Percentiles rank a stretch among this genome's conserved stretches.
phyloP scores from a whole-genome alignment of 305 asterid species.

The Ilex paraguariensis region DNA sequence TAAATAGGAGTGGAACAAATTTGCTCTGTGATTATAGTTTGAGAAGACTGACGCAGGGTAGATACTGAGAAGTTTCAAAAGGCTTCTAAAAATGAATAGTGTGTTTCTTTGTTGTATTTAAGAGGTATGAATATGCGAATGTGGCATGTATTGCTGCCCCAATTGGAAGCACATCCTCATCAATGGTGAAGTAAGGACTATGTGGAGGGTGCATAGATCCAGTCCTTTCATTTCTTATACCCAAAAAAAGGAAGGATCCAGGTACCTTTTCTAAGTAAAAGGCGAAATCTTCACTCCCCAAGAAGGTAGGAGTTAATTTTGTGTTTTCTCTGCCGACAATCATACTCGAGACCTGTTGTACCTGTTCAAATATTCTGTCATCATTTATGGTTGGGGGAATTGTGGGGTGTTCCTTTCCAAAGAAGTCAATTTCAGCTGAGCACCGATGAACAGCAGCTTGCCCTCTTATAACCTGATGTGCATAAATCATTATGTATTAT shows the following conservation, averaged over 20 bases:
- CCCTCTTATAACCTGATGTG: slow-evolving; percentile 30
- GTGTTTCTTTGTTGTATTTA: slow-evolving; percentile 1
- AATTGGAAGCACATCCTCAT: slow-evolving; percentile 45
- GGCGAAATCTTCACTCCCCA: slow-evolving; percentile 61
- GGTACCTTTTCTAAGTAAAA: slow-evolving; percentile 33
- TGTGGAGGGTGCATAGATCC: slow-evolving; percentile 43
- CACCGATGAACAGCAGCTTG: slow-evolving; percentile 40
- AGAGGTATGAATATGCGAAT: slow-evolving; percentile 41
- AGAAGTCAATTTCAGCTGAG: slow-evolving; percentile 31
- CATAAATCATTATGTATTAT: too few relatives aligned
- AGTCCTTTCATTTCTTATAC: slow-evolving; percentile 27
- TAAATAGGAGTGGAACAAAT: too few relatives aligned
- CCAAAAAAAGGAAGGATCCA: slow-evolving; percentile 33
- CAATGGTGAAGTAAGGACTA: slow-evolving; percentile 37
- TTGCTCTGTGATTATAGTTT: too few relatives aligned
- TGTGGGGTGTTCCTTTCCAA: slow-evolving; percentile 31
- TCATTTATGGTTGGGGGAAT: slow-evolving; percentile 46
- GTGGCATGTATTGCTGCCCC: slow-evolving; percentile 54
- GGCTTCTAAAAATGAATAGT: too few relatives aligned
- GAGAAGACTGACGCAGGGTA: too few relatives aligned
- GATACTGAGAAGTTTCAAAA: too few relatives aligned
- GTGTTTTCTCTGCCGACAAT: slow-evolving; percentile 36
- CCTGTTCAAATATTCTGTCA: slow-evolving; percentile 23
- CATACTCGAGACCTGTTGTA: slow-evolving; percentile 18
- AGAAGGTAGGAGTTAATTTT: slow-evolving; percentile 21